Evolutionary conservation across 2,329 filamentous ascomycete genomes (phyloP).

Genomic region (Curvularia lunata): DNA sequence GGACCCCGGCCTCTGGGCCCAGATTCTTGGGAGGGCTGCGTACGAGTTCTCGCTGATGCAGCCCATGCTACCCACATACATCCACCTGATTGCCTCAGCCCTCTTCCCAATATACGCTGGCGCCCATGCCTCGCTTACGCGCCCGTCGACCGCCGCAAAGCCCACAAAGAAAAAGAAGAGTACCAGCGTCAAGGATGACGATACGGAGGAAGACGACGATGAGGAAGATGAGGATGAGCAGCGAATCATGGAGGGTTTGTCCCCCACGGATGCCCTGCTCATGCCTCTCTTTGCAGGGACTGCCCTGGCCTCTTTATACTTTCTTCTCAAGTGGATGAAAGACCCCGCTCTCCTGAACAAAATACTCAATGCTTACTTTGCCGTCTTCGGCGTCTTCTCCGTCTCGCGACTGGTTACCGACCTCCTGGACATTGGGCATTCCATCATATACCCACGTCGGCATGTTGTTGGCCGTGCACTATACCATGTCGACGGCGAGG

Average conservation of each 20-base stretch:
- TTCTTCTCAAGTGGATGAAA: slow-evolving; percentile 86
- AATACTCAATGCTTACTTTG: slow-evolving; percentile 83
- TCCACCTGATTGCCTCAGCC: slow-evolving; percentile 70
- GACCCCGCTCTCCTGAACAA: slow-evolving; percentile 83
- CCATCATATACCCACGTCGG: slow-evolving; percentile 74
- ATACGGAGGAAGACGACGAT: slow-evolving; percentile 49
- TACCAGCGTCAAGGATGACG: slow-evolving; percentile 50
- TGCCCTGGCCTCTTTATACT: slow-evolving; percentile 78
- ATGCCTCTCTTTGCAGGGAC: slow-evolving; percentile 80
- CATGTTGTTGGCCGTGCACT: slow-evolving; percentile 63
- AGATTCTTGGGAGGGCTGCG: slow-evolving; percentile 42
- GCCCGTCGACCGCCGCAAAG: slow-evolving; percentile 78
- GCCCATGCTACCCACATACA: slow-evolving; percentile 60
- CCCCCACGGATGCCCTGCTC: slow-evolving; percentile 79
- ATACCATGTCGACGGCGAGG: slow-evolving; percentile 55
- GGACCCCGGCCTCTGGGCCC: slow-evolving; percentile 39
- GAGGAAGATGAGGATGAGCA: slow-evolving; percentile 60
- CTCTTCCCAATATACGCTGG: slow-evolving; percentile 84
- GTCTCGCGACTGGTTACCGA: slow-evolving; percentile 78
- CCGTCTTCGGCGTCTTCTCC: slow-evolving; percentile 77
- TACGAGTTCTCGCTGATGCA: slow-evolving; percentile 53
- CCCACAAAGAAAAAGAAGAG: slow-evolving; percentile 61
- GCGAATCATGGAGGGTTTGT: slow-evolving; percentile 70
- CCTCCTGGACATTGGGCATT: slow-evolving; percentile 66
- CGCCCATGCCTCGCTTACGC: slow-evolving; percentile 81